Base-by-base conservation (phyloP, 495 filamentous ascomycete genomes). In the Pyrenopolyporus hunteri region DNA sequence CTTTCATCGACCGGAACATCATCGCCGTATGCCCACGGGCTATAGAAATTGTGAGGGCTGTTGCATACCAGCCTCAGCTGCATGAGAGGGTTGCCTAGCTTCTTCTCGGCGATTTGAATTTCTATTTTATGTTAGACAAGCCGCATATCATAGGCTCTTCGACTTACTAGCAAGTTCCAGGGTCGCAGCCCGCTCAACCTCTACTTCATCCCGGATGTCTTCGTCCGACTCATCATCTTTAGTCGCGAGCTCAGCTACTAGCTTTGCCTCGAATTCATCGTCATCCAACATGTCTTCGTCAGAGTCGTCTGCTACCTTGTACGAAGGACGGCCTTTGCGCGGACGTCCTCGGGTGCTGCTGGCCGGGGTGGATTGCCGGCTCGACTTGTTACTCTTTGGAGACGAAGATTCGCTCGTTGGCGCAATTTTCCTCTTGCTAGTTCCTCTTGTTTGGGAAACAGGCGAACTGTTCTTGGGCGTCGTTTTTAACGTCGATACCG, bases 41-140 rank as follows among this genome's bases (percentile, higher is more conserved):
- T 94, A 76, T 93, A 97, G 76, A 98, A 98, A 66, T 97, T 93
- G 74, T 97, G 93, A 0, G 94, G 94, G 1, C 83, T 88, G 73
- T 98, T 95, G 76, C 95, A 98, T 37, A 88, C 89, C 1, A 96
- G 84, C 4, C 94, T 89, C 9, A 97, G 86, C 73, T 98, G 94
- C 82, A 97, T 88, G 20, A 98, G 73, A 0, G 93, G 91, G 66
- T 98, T 98, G 58, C 95, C 93, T 20, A 98, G 83, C 70, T 97
- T 97, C 78, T 98, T 98, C 22, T 83, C 82, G n/a, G 83, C 74
- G 23, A 97, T 90, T 71, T 97, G 91, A 52, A 86, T 83, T 63
- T 92, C 84, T 87, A 68, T 53, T 10, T 49, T 1, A 6, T 43
- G 68, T 72, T 49, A 71, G 65, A 51, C 16, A 23, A 39, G 5